Conservation (phyloP, 179 eudicot species). For the Actinidia arguta region DNA sequence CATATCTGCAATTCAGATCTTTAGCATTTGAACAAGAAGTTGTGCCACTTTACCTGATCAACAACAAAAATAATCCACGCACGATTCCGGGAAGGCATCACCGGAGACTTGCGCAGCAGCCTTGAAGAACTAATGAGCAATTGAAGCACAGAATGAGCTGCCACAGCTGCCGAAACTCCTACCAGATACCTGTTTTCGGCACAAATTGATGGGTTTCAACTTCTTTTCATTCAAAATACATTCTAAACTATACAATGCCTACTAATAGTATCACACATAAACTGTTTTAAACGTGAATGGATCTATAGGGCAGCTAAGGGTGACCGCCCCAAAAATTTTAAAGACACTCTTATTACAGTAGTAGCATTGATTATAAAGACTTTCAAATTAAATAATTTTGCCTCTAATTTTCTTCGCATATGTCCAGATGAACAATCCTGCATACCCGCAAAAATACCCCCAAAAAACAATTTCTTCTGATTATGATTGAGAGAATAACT, state of each 20-base stretch:
- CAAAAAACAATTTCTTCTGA: too few species aligned
- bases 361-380: too few species aligned
- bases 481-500: too few species aligned
- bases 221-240: slow-evolving; percentile 3
- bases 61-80: slow-evolving; percentile 88
- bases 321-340: too few species aligned
- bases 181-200: slow-evolving; percentile 64
- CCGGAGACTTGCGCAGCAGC: slow-evolving; percentile 50
- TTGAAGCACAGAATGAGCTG: slow-evolving; percentile 74
- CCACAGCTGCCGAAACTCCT: slow-evolving; percentile 76
- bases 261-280: neutral
- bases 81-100: slow-evolving; percentile 63
- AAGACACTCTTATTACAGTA: too few species aligned
- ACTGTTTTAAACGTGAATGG: too few species aligned
- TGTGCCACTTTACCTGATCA: slow-evolving; percentile 70
- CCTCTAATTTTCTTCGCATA: too few species aligned
- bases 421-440: too few species aligned
- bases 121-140: slow-evolving; percentile 55
- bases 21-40: neutral
- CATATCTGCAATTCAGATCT: neutral
- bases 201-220: neutral
- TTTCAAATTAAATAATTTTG: too few species aligned
- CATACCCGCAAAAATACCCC: too few species aligned
- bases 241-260: slow-evolving; percentile 6
- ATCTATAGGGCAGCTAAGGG: too few species aligned